A percentile compares a stretch with the other conserved stretches of the same genome.
Evolutionary conservation across 345 rosid species (phyloP).

Genomic region (Lepidium didymum): DNA sequence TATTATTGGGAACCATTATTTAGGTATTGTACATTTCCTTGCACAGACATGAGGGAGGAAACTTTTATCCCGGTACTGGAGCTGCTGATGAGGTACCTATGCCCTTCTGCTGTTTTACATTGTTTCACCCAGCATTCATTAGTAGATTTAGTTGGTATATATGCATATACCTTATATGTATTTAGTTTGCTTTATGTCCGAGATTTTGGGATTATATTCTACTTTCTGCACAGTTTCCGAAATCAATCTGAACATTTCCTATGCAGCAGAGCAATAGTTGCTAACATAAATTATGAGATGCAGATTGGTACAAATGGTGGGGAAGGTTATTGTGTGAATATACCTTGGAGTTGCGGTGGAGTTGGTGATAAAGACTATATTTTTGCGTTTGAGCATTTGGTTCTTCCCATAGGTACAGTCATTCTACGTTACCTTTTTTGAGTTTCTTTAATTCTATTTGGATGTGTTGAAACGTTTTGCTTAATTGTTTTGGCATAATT

Average conservation of each 20-base stretch:
- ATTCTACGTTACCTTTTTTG: background rate
- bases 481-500: background rate
- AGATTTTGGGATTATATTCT: background rate
- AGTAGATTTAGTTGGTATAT: background rate
- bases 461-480: background rate
- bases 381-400: slow-evolving; percentile 82
- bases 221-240: background rate
- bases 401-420: slow-evolving; percentile 78
- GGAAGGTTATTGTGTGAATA: slow-evolving; percentile 88
- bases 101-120: background rate
- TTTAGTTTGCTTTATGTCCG: background rate
- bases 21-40: slow-evolving; percentile 89
- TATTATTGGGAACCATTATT: background rate
- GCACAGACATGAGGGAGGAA: slow-evolving; percentile 92
- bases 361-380: slow-evolving; percentile 92
- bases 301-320: slow-evolving; percentile 86
- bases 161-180: background rate
- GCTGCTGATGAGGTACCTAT: slow-evolving; percentile 69
- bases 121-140: background rate
- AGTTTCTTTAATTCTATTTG: background rate
- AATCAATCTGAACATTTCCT: background rate
- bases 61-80: slow-evolving; percentile 91
- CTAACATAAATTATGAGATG: slow-evolving; percentile 12
- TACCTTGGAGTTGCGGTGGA: slow-evolving; percentile 97
- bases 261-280: background rate